Evolutionary conservation across 2,329 filamentous ascomycete species (phyloP), one percentile per base, ranked within the genome.

Genomic region (Phaeosphaeria sp.): DNA sequence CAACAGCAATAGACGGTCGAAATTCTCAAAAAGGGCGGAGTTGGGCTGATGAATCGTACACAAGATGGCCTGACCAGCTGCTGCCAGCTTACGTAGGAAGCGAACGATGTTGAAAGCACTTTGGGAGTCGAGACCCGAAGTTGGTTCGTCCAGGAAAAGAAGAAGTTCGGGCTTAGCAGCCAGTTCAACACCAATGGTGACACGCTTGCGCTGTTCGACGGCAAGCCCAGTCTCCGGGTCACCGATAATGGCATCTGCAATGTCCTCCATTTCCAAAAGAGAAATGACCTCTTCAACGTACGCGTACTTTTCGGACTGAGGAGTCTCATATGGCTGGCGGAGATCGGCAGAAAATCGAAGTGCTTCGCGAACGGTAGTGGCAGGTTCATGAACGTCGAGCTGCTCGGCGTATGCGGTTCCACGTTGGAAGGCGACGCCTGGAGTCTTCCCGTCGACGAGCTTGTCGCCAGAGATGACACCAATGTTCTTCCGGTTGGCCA

Each of bases 1-100:
- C 1, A 96, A 83, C 2, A 96, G 83, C 5, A 96, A 80, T 1
- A 97, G 83, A 13, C 92, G 86, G 72, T 96, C 92, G 64, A 96
- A 97, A 76, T 93, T 90, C 75, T 95, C 91, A 66, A 97, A 96
- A 0, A 96, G 83, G 0, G 91, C 88, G 17, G 91, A 90, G 64
- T 93, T 94, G 1, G 93, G 92, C 74, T 96, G 93, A 75, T 96
- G 93, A 62, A 96, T 96, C 0, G 93, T 96, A 79, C 92, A 96
- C 3, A 96, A 84, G 65, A 96, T 92, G 10, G 92, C 92, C 73
- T 96, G 93, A 1, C 92, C 93, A 2, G 90, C 90, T n/a, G 84
- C 82, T 50, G 90, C 88, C 6, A 92, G 84, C 78, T 92, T 92
- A 68, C 87, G 87, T n/a, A 93, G 80, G 81, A 92, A 91, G 33